Conservation (phyloP, 2,329 filamentous ascomycete species). For the Trichophaea hybrida region DNA sequence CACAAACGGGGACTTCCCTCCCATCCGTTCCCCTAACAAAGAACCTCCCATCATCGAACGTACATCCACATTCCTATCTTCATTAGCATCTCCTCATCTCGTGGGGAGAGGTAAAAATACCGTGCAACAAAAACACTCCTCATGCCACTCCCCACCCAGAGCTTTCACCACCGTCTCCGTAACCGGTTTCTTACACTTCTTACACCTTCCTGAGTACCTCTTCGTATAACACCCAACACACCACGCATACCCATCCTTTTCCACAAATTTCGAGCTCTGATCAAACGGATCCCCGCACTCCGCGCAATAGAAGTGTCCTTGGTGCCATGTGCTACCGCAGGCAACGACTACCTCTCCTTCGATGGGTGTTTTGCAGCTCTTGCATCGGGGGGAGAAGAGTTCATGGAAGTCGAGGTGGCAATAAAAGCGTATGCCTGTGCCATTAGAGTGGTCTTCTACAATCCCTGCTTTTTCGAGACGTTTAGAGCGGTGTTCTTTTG, state of each 20-base stretch:
- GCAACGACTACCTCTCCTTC: slow-evolving; percentile 89
- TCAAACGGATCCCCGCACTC: slow-evolving; percentile 65
- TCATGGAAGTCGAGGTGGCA: slow-evolving; percentile 99
- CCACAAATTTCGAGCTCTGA: slow-evolving; percentile 57
- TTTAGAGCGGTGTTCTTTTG: slow-evolving; percentile 52
- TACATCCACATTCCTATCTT: slow-evolving; percentile 22
- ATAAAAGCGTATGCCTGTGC: slow-evolving; percentile 57
- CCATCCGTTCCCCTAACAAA: slow-evolving; percentile 23
- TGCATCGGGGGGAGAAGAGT: slow-evolving; percentile 79
- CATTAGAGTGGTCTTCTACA: slow-evolving; percentile 1
- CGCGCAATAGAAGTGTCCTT: slow-evolving; percentile 96
- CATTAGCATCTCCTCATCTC: slow-evolving; percentile 2
- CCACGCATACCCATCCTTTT: slow-evolving; percentile 97
- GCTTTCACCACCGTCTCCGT: slow-evolving; percentile 83
- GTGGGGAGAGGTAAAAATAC: slow-evolving; percentile 16
- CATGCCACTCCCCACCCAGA: slow-evolving; percentile 85
- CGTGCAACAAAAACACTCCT: slow-evolving; percentile 76
- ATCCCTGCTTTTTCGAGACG: slow-evolving; percentile 48
- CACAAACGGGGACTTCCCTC: slow-evolving; percentile 22
- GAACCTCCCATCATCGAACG: slow-evolving; percentile 26
- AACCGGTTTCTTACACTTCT: slow-evolving; percentile 68
- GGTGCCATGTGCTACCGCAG: slow-evolving; percentile 90
- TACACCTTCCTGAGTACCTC: slow-evolving; percentile 78
- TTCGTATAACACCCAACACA: slow-evolving; percentile 87
- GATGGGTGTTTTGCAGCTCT: slow-evolving; percentile 91